Conservation (phyloP, 257 asterid genomes). For the Gentiana macrophylla region DNA sequence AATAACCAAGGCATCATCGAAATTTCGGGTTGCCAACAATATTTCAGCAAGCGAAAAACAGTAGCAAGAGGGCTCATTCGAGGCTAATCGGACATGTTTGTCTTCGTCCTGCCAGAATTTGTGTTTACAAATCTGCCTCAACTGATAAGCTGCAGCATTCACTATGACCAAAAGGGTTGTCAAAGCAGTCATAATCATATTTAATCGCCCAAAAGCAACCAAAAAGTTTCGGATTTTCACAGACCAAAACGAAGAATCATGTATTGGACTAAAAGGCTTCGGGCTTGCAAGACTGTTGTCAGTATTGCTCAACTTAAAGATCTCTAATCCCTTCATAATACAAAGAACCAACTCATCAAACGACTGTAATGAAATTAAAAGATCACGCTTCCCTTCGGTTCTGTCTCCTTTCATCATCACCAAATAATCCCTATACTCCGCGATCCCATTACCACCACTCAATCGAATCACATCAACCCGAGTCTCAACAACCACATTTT, state of each 20-base stretch:
- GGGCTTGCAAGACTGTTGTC: constrained; percentile 11
- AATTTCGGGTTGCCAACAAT: no score
- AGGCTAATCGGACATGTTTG: not conserved
- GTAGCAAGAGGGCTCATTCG: not conserved
- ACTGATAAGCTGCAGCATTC: not conserved
- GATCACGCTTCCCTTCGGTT: constrained; percentile 3
- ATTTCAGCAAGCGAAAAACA: not conserved
- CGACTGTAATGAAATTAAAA: constrained; percentile 2
- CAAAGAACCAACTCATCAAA: not conserved
- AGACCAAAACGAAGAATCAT: not conserved
- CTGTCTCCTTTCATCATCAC: constrained; percentile 10
- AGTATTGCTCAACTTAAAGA: constrained; percentile 16
- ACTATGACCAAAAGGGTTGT: not conserved
- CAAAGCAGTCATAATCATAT: not conserved
- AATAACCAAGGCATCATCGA: constrained; percentile 4
- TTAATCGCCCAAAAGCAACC: not conserved
- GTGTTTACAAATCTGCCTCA: constrained; percentile 6
- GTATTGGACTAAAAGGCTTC: not conserved
- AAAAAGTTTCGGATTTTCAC: not conserved
- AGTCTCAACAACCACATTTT: constrained; percentile 11
- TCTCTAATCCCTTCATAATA: constrained; percentile 15
- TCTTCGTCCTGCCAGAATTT: not conserved
- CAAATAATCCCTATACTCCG: not conserved
- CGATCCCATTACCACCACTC: constrained; percentile 8
- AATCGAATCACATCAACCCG: not conserved